Percentiles rank a stretch among this genome's conserved stretches.
phyloP scores from a whole-genome alignment of 1,284 basidiomycete species.

The Trichosporon ovoides region DNA sequence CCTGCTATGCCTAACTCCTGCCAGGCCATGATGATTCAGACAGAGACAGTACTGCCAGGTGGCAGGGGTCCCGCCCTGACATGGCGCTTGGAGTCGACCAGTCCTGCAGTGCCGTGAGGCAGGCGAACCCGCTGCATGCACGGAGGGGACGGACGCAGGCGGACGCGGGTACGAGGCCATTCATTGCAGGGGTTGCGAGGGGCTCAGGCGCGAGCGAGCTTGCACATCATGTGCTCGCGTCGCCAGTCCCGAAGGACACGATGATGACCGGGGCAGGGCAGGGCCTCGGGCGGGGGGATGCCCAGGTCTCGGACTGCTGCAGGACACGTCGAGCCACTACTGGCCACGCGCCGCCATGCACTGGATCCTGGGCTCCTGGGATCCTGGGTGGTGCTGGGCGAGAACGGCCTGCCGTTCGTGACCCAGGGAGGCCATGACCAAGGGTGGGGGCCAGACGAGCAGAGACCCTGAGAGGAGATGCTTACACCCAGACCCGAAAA shows the following conservation, averaged over 20 bases:
- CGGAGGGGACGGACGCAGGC: background rate
- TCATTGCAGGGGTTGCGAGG: background rate
- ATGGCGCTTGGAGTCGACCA: background rate
- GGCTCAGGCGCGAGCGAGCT: background rate
- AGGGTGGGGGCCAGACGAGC: background rate
- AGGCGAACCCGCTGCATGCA: background rate
- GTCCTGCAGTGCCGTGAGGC: background rate
- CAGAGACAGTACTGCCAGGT: background rate
- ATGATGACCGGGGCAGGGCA: too few relatives aligned
- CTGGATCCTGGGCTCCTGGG: too few relatives aligned
- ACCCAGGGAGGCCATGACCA: too few relatives aligned
- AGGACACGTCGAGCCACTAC: too few relatives aligned
- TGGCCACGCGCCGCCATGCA: too few relatives aligned
- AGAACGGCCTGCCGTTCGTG: too few relatives aligned
- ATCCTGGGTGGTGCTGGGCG: too few relatives aligned
- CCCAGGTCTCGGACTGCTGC: too few relatives aligned
- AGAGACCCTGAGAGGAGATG: background rate
- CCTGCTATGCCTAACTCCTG: background rate
- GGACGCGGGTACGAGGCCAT: background rate
- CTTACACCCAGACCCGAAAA: conserved; percentile 6
- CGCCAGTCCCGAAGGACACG: too few relatives aligned
- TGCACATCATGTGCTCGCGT: too few relatives aligned
- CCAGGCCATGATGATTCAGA: conserved; percentile 5
- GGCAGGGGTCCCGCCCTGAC: background rate
- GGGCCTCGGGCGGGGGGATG: too few relatives aligned